A percentile compares a stretch with the other conserved stretches of the same genome.
These are phyloP conservation scores for Saccharomyces hybrid DNA, from an alignment of 1,139 yeast genomes.

Conservation along the genomic window DNA sequence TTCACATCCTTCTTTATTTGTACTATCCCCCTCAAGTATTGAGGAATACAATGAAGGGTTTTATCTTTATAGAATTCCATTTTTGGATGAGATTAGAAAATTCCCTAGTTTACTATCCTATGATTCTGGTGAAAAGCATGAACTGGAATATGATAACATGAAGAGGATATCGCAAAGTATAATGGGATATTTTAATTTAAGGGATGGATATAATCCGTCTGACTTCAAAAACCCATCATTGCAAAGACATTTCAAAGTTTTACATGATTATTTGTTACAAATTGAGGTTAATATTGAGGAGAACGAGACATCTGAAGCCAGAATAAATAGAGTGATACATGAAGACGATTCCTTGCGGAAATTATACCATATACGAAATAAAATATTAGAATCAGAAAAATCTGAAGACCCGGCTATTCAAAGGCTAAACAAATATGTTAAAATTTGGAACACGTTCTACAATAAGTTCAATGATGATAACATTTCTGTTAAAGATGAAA, in stretches of 20 bases:
- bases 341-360: constrained; percentile 34
- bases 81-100: constrained; percentile 53
- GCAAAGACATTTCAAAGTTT: constrained; percentile 55
- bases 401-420: constrained; percentile 16
- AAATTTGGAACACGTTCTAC: constrained; percentile 26
- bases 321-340: constrained; percentile 9
- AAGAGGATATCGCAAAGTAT: constrained; percentile 35
- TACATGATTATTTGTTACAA: constrained; percentile 64
- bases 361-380: constrained; percentile 24
- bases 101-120: constrained; percentile 34
- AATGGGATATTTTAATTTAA: constrained; percentile 38
- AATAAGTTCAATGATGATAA: constrained; percentile 6
- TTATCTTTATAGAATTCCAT: constrained; percentile 52
- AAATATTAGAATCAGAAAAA: constrained; percentile 17
- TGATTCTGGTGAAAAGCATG: constrained; percentile 17
- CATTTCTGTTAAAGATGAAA: neutral
- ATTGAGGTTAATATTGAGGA: constrained; percentile 40
- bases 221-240: constrained; percentile 61
- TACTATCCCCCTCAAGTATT: constrained; percentile 49
- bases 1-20: constrained; percentile 53
- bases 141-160: constrained; percentile 30
- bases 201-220: constrained; percentile 46
- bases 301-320: constrained; percentile 18
- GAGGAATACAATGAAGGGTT: constrained; percentile 44
- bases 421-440: constrained; percentile 19